Percentiles rank a stretch among this genome's conserved stretches.
Conservation (phyloP, 306 rosid species). For the Echinosophora koreensis region DNA sequence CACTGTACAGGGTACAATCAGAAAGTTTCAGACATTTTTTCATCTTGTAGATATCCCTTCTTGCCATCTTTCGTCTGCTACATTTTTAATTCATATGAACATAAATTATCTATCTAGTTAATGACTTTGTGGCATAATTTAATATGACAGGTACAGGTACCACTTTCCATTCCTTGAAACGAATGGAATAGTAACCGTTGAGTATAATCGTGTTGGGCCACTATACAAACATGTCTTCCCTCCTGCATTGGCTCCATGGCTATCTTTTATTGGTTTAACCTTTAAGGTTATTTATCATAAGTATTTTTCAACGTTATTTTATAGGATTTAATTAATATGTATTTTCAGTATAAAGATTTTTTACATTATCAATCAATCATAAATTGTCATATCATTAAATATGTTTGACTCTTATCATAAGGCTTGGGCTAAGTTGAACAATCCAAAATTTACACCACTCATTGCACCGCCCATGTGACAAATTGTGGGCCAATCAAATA, state of each 20-base stretch:
- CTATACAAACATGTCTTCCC: conserved; percentile 58
- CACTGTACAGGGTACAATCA: conserved; percentile 52
- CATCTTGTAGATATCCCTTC: not conserved
- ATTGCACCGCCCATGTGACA: no score
- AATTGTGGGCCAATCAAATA: no score
- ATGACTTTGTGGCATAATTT: conserved; percentile 4
- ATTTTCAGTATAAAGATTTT: no score
- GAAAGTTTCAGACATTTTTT: not conserved
- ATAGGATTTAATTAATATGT: no score
- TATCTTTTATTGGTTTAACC: conserved; percentile 53
- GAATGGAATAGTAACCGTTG: conserved; percentile 46
- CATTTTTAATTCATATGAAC: not conserved
- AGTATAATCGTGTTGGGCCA: conserved; percentile 58
- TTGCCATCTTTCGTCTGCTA: not conserved
- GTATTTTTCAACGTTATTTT: not conserved
- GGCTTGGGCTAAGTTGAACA: no score
- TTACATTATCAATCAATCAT: no score
- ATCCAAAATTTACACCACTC: no score
- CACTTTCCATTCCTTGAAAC: conserved; percentile 52
- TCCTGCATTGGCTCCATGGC: conserved; percentile 54
- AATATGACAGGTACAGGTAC: conserved; percentile 50
- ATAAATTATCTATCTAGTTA: not conserved
- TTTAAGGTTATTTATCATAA: conserved; percentile 23
- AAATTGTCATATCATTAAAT: no score
- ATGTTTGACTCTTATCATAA: no score